These are phyloP conservation scores for Pseudogymnoascus sp. DNA, from an alignment of 2,329 filamentous ascomycete species.

Conservation along the genomic window DNA sequence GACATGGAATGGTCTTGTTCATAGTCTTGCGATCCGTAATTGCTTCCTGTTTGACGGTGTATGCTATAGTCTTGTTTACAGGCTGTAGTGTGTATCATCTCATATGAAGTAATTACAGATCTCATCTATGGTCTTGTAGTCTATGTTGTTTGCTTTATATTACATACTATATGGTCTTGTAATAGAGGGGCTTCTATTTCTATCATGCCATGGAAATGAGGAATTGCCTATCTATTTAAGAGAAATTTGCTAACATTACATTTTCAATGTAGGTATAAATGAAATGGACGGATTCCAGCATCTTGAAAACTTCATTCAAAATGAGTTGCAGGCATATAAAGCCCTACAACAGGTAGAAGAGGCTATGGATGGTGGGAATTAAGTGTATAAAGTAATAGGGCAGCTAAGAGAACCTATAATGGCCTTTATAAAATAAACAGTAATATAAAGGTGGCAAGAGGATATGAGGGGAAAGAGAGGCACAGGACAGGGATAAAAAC, in stretches of 20 bases:
- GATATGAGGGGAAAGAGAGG: background rate
- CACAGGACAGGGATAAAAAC: background rate
- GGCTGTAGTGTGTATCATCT: background rate
- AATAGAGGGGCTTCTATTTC: background rate
- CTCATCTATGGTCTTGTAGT: background rate
- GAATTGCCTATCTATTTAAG: background rate
- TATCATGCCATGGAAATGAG: background rate
- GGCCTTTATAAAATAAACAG: background rate
- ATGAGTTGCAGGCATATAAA: background rate
- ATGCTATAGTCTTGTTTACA: background rate
- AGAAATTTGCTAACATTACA: background rate
- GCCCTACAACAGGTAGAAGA: background rate
- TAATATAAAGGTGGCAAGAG: background rate
- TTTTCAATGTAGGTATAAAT: background rate
- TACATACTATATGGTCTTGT: background rate
- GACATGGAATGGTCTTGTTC: background rate
- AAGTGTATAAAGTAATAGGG: background rate
- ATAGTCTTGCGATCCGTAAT: background rate
- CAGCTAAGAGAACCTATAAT: background rate
- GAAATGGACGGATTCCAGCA: background rate
- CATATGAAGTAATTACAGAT: background rate
- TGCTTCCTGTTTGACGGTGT: background rate
- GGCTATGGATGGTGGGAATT: background rate
- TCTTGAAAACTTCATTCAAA: background rate
- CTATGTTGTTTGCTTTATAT: background rate